phyloP scores from a whole-genome alignment of 177 flowering plant species.

The Vitis hybrid region DNA sequence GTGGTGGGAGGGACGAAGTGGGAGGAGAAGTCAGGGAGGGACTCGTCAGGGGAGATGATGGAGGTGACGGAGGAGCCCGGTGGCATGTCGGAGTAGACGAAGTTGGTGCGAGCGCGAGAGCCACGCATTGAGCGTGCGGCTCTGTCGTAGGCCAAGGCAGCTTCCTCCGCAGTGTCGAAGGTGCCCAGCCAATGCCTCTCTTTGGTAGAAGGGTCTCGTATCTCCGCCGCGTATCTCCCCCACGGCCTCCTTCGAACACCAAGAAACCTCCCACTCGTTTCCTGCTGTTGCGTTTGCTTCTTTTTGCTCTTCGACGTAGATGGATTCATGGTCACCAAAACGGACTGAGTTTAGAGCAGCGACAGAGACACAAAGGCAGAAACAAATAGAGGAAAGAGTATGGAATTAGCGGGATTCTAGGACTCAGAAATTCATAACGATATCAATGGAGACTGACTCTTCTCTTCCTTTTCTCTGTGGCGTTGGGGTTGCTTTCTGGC shows the following conservation, averaged over 20 bases:
- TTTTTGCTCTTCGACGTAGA: constrained; percentile 19
- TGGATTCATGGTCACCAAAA: constrained; percentile 14
- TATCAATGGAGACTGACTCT: not conserved
- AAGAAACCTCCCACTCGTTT: constrained; percentile 30
- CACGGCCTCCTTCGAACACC: constrained; percentile 74
- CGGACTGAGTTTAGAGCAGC: not conserved
- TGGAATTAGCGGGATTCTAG: not conserved
- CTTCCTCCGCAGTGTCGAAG: constrained; percentile 84
- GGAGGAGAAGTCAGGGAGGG: constrained; percentile 9
- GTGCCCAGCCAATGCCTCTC: constrained; percentile 89
- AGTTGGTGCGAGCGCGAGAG: constrained; percentile 77
- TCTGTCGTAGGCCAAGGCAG: constrained; percentile 78
- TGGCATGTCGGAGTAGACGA: constrained; percentile 79
- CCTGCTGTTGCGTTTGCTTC: constrained; percentile 15
- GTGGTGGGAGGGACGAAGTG: constrained; percentile 7
- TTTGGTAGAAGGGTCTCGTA: constrained; percentile 69
- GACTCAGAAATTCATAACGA: not conserved
- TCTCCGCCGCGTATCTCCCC: constrained; percentile 76
- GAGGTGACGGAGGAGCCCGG: constrained; percentile 73
- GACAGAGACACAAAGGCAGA: not conserved
- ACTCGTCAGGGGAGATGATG: constrained; percentile 64
- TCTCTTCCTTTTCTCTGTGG: not conserved
- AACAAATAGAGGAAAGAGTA: not conserved
- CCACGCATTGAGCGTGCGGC: constrained; percentile 89
- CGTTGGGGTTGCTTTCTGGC: constrained; percentile 1